Evolutionary conservation across 2,329 filamentous ascomycete species (phyloP).

Genomic region (Hymenoscyphus infarciens): DNA sequence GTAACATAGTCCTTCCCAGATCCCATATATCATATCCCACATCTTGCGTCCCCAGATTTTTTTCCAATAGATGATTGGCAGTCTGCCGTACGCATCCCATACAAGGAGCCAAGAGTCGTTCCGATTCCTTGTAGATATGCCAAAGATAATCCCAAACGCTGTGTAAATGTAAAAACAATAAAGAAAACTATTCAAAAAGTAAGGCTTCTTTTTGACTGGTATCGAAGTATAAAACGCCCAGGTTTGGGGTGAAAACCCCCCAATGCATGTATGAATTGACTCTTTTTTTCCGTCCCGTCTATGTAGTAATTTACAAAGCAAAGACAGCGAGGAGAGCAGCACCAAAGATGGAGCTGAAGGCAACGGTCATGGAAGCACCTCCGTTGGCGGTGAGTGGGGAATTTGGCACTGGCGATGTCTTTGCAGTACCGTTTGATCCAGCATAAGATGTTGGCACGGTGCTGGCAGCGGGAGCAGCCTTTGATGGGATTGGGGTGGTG

Average conservation of each 20-base stretch:
- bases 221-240: background rate
- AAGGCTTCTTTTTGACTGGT: background rate
- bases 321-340: slow-evolving; percentile 29
- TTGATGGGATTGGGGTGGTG: slow-evolving; percentile 7
- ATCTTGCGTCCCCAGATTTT: background rate
- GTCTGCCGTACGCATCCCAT: slow-evolving; percentile 1
- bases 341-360: slow-evolving; percentile 28
- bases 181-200: background rate
- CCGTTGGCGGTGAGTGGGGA: slow-evolving; percentile 35
- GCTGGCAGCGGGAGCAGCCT: slow-evolving; percentile 33
- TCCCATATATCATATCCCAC: slow-evolving; percentile 1
- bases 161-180: slow-evolving; percentile 2
- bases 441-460: slow-evolving; percentile 25
- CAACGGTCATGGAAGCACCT: slow-evolving; percentile 21
- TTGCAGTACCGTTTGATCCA: slow-evolving; percentile 25
- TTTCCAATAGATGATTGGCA: slow-evolving; percentile 2
- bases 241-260: background rate
- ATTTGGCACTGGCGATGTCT: slow-evolving; percentile 19
- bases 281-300: background rate
- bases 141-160: background rate
- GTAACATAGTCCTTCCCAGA: slow-evolving; percentile 1
- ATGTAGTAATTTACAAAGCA: slow-evolving; percentile 23
- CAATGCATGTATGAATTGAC: background rate
- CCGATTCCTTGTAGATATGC: background rate
- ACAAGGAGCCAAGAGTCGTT: slow-evolving; percentile 1